Evolutionary conservation across 108 stramenopile genomes (phyloP).

Genomic region (Nannochloropsis oceanica): DNA sequence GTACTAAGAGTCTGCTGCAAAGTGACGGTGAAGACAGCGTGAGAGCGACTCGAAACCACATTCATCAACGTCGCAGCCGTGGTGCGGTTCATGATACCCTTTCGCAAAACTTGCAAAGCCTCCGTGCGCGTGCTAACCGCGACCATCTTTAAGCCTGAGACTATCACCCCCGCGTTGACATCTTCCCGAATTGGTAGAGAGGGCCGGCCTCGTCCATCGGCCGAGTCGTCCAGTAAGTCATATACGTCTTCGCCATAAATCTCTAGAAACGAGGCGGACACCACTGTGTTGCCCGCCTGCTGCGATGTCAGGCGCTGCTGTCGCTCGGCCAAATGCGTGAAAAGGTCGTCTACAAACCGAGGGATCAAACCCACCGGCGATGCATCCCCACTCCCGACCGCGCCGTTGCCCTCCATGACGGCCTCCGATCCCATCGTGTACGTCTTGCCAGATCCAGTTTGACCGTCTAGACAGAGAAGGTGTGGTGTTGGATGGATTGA

Average conservation of each 20-base stretch:
- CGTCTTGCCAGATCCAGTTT: conserved; percentile 45
- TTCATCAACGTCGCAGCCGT: conserved; percentile 86
- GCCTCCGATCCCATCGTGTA: conserved; percentile 38
- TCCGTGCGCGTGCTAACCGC: conserved; percentile 30
- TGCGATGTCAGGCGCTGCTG: conserved; percentile 21
- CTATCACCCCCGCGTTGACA: conserved; percentile 29
- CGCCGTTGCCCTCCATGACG: not conserved
- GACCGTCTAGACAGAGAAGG: conserved; percentile 10
- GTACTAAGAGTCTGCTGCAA: conserved; percentile 23
- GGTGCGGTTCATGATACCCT: conserved; percentile 70
- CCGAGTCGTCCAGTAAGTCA: conserved; percentile 49
- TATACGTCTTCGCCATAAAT: conserved; percentile 82
- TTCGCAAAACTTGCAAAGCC: conserved; percentile 55
- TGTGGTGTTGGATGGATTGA: too few relatives aligned
- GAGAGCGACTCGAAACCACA: conserved; percentile 35
- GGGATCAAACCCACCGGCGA: conserved; percentile 52
- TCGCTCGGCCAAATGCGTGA: conserved; percentile 32
- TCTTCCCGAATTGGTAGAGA: conserved; percentile 43
- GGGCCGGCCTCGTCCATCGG: not conserved
- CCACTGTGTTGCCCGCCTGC: conserved; percentile 22
- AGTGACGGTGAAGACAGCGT: conserved; percentile 41
- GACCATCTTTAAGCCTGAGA: conserved; percentile 28
- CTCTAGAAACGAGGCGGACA: conserved; percentile 72
- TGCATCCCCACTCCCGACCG: not conserved
- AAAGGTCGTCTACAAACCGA: conserved; percentile 72